Conservation (phyloP, 768 basidiomycete genomes). For the Lactarius sanguifluus region DNA sequence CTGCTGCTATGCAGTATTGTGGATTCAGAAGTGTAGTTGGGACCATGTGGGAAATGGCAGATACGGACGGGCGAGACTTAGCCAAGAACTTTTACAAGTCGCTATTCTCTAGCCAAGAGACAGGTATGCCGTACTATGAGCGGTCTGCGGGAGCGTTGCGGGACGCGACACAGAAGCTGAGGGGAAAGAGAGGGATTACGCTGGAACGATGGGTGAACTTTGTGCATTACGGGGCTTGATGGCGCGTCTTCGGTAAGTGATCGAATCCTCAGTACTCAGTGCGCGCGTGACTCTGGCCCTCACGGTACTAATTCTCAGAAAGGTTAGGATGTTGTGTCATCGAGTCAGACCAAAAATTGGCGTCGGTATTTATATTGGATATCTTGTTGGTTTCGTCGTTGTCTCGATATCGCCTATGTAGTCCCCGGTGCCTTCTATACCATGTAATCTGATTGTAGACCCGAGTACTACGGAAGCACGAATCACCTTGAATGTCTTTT, state of each 20-base stretch:
- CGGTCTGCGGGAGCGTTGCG: slow-evolving; percentile 1
- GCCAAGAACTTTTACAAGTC: slow-evolving; percentile 11
- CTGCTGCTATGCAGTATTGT: background rate
- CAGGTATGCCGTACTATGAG: background rate
- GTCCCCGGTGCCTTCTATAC: no score
- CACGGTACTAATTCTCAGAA: background rate
- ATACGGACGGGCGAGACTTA: background rate
- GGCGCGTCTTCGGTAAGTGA: background rate
- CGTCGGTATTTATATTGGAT: background rate
- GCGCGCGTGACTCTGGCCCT: background rate
- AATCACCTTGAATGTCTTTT: no score
- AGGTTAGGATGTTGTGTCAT: background rate
- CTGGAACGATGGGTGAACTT: slow-evolving; percentile 17
- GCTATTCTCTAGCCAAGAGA: background rate
- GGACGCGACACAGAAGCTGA: slow-evolving; percentile 5
- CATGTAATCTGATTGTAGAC: background rate
- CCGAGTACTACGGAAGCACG: no score
- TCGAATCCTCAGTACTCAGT: background rate
- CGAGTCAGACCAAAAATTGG: background rate
- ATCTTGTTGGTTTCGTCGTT: background rate
- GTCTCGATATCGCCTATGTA: background rate
- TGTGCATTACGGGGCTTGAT: slow-evolving; percentile 18
- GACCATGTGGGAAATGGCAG: background rate
- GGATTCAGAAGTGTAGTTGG: background rate
- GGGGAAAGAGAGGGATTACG: background rate